Percentiles rank a stretch among this genome's conserved stretches.
phyloP scores from a whole-genome alignment of 305 asterid genomes.

The Plantago rigida region DNA sequence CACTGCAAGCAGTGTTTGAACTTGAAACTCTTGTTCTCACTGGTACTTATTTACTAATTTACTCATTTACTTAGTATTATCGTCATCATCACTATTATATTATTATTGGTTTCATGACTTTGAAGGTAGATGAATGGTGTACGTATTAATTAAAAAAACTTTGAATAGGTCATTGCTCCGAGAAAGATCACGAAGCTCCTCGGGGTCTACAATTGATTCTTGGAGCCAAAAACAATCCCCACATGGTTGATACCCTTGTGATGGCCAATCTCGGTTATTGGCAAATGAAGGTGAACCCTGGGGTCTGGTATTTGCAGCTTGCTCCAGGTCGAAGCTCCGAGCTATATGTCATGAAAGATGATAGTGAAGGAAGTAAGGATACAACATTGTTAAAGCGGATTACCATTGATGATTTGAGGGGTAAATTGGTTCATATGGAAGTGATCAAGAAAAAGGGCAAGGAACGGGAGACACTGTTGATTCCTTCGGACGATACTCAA shows the following conservation, averaged over 20 bases:
- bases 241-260: slow-evolving; percentile 94
- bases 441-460: slow-evolving; percentile 85
- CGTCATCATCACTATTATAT: not conserved
- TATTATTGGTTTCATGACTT: slow-evolving; percentile 5
- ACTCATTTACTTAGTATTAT: not conserved
- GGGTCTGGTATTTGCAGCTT: slow-evolving; percentile 94
- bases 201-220: slow-evolving; percentile 94
- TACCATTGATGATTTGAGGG: slow-evolving; percentile 75
- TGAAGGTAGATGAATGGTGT: slow-evolving; percentile 22
- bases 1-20: slow-evolving; percentile 89
- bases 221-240: slow-evolving; percentile 79
- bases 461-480: slow-evolving; percentile 71
- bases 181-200: slow-evolving; percentile 97
- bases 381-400: slow-evolving; percentile 59
- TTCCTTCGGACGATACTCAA: slow-evolving; percentile 54
- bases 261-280: slow-evolving; percentile 99
- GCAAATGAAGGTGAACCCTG: slow-evolving; percentile 98
- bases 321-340: slow-evolving; percentile 97
- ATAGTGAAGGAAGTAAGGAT: slow-evolving; percentile 46
- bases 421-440: slow-evolving; percentile 82
- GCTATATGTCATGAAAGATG: slow-evolving; percentile 73
- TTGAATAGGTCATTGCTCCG: slow-evolving; percentile 84
- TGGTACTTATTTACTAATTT: slow-evolving; percentile 43
- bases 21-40: slow-evolving; percentile 96
- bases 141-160: slow-evolving; percentile 26